Evolutionary conservation across 1,139 yeast species (phyloP), one percentile per base, ranked within the genome.

Genomic region (Taphrina flavorubra): DNA sequence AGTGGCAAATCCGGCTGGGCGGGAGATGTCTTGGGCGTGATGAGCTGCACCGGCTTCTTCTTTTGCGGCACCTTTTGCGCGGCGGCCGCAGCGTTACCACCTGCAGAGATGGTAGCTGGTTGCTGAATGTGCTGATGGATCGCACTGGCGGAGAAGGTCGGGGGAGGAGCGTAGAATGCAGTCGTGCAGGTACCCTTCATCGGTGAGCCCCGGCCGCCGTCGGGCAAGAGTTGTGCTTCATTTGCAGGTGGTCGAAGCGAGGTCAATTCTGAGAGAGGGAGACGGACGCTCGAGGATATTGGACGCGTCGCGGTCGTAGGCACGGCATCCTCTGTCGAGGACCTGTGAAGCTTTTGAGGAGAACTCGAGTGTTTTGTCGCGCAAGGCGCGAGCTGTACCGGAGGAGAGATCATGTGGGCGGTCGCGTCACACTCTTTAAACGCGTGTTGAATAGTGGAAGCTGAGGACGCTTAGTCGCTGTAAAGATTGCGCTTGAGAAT

Each of bases 151-250:
- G 67, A 42, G 18, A 63, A 55, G 20, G 42, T 55, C 47, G 67
- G 61, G 25, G 61, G 67, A 34, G 59, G 67, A 18, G 49, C 40
- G 14, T 44, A 36, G 42, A 31, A 34, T 31, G 53, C 25, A 11
- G 56, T 47, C 39, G 62, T 58, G 42, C 62, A 44, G 42, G 53
- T 53, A 14, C 53, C 53, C 67, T 63, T 63, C 55, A 63, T 55
- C 31, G 67, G 67, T 46, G 67, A 63, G n/a, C 67, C 67, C 16
- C 67, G n/a, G 18, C 61, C 67, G 6, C 53, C 67, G 51, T 53
- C 67, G 14, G 67, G 67, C 20, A 63, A 44, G 6, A 63, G 61
- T 31, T 55, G 59, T 16, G 56, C 61, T 37, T 56, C 53, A 5
- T 39, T 18, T 10, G 8, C 55, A 3, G 67, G 61, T 25, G 67